These are phyloP conservation scores for Ziziphus jujuba DNA, from an alignment of 306 rosid genomes.

Conservation along the genomic window DNA sequence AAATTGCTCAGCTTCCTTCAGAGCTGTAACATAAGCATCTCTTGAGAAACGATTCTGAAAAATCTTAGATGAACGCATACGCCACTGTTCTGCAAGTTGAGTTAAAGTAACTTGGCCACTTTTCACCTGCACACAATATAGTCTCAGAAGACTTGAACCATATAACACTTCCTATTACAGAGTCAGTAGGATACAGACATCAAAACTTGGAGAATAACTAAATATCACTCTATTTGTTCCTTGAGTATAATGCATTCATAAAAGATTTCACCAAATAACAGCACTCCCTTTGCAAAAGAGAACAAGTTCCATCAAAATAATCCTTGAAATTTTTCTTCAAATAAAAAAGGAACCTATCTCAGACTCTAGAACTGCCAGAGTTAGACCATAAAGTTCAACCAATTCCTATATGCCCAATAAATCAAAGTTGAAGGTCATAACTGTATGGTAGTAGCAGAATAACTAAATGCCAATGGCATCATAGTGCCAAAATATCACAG, in stretches of 20 bases:
- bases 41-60: slow-evolving; percentile 51
- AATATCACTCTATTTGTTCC: neutral
- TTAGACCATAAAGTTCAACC: neutral
- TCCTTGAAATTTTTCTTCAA: too few relatives aligned
- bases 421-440: neutral
- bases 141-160: slow-evolving; percentile 29
- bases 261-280: too few relatives aligned
- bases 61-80: slow-evolving; percentile 52
- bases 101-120: slow-evolving; percentile 53
- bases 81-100: slow-evolving; percentile 80
- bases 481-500: neutral
- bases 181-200: neutral
- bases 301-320: too few relatives aligned
- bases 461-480: neutral
- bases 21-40: slow-evolving; percentile 53
- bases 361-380: neutral
- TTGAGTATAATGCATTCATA: neutral
- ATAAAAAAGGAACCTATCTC: neutral
- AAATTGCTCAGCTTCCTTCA: slow-evolving; percentile 89
- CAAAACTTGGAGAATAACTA: neutral
- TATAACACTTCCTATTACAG: neutral
- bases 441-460: neutral
- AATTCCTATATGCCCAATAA: neutral
- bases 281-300: too few relatives aligned
- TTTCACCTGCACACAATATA: slow-evolving; percentile 62